Conservation (phyloP, 257 asterid species). For the Jasminum sambac region DNA sequence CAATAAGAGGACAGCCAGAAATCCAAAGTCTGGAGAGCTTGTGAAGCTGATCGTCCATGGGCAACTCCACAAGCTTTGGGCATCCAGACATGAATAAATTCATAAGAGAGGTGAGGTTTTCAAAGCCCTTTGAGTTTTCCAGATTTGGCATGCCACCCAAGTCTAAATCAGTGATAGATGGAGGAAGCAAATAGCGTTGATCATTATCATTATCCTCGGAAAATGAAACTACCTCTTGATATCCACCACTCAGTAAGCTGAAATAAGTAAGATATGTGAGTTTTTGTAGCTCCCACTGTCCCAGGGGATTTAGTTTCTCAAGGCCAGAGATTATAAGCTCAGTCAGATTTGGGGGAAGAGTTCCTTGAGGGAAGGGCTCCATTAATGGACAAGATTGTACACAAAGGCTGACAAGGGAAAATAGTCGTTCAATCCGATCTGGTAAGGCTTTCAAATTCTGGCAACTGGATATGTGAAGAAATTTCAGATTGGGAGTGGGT, state of each 20-base stretch:
- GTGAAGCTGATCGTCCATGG: not conserved
- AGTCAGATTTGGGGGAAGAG: slow-evolving; percentile 23
- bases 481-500: slow-evolving; percentile 21
- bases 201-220: not conserved
- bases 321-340: not conserved
- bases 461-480: slow-evolving; percentile 10
- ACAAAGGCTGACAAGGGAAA: slow-evolving; percentile 1
- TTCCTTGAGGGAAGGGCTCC: slow-evolving; percentile 21
- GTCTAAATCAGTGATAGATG: not conserved
- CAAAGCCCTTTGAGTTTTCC: slow-evolving; percentile 5
- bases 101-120: slow-evolving; percentile 5
- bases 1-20: slow-evolving; percentile 12
- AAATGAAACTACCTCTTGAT: slow-evolving; percentile 24
- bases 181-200: slow-evolving; percentile 19
- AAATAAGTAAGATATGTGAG: slow-evolving; percentile 1
- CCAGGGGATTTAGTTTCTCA: slow-evolving; percentile 21
- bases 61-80: slow-evolving; percentile 19
- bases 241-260: not conserved
- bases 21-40: not conserved
- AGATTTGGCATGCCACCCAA: not conserved
- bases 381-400: slow-evolving; percentile 9
- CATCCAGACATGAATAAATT: not conserved
- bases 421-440: slow-evolving; percentile 6
- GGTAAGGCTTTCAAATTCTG: slow-evolving; percentile 16
- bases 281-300: slow-evolving; percentile 25